Evolutionary conservation across 495 filamentous ascomycete species (phyloP).

Genomic region (Ascobolus immersus): DNA sequence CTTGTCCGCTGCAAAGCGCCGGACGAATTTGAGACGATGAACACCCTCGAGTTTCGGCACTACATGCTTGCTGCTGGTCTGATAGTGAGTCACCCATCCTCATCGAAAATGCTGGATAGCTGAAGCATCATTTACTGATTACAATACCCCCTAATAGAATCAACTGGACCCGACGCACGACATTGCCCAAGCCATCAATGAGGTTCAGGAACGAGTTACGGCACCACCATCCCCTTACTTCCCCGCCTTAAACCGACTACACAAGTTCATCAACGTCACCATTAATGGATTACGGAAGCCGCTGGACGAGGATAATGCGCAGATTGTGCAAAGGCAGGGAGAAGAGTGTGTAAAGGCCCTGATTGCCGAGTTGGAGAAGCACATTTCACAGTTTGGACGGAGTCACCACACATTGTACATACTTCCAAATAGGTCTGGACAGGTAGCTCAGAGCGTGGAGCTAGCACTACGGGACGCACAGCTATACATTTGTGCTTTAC

Average conservation of each 20-base stretch:
- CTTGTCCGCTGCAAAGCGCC: conserved; percentile 12
- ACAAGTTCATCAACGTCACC: too few species aligned
- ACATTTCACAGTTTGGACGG: too few species aligned
- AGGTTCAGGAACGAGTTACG: conserved; percentile 11
- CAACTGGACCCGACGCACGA: conserved; percentile 15
- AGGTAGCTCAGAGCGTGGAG: too few species aligned
- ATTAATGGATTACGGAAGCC: too few species aligned
- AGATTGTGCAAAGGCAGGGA: too few species aligned
- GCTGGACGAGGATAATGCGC: too few species aligned
- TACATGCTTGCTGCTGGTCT: conserved; percentile 16
- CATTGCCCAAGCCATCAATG: conserved; percentile 10
- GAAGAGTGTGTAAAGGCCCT: too few species aligned
- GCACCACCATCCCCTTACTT: conserved; percentile 13
- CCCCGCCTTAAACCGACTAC: too few species aligned
- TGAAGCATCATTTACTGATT: background rate
- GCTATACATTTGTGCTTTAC: conserved; percentile 12
- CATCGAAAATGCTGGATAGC: too few species aligned
- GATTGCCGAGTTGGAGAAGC: too few species aligned
- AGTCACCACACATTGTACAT: too few species aligned
- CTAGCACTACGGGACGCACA: conserved; percentile 8
- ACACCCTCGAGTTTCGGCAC: conserved; percentile 4
- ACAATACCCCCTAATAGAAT: conserved; percentile 7
- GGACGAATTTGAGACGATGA: conserved; percentile 3
- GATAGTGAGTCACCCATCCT: conserved; percentile 16
- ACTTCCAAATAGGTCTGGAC: too few species aligned